Evolutionary conservation across 345 rosid species (phyloP).

Genomic region (Pseudoturritis turrita): DNA sequence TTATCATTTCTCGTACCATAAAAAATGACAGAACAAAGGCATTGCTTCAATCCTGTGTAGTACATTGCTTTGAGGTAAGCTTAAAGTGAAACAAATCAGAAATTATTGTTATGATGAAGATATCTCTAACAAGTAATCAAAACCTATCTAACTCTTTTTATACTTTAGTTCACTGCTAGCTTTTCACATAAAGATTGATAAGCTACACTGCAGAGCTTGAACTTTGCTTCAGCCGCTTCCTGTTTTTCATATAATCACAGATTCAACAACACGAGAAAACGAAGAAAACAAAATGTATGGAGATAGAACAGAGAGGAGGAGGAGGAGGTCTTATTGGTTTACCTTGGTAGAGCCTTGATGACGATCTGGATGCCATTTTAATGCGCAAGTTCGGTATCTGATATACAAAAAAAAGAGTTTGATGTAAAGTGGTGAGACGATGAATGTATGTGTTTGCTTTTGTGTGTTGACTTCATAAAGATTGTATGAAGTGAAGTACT

Average conservation of each 20-base stretch:
- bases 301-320: not conserved
- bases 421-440: not conserved
- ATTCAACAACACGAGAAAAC: not conserved
- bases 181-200: slow-evolving; percentile 75
- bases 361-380: slow-evolving; percentile 99
- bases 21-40: not conserved
- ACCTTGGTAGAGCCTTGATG: slow-evolving; percentile 93
- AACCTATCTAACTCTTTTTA: slow-evolving; percentile 4
- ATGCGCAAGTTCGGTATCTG: slow-evolving; percentile 79
- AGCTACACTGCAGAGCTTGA: slow-evolving; percentile 89
- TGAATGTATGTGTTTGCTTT: not conserved
- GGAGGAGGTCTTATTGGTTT: not conserved
- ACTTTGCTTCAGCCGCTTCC: slow-evolving; percentile 87
- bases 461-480: slow-evolving; percentile 5
- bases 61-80: not conserved
- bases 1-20: too few relatives aligned
- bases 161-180: slow-evolving; percentile 47
- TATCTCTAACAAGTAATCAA: slow-evolving; percentile 10
- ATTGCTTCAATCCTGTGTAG: not conserved
- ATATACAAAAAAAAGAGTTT: not conserved
- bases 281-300: not conserved
- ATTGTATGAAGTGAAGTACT: slow-evolving; percentile 33
- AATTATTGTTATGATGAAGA: not conserved
- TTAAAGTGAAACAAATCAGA: not conserved
- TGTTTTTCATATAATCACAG: slow-evolving; percentile 9